These are phyloP conservation scores for Russula ochroleuca DNA, from an alignment of 768 basidiomycete species.

Conservation along the genomic window DNA sequence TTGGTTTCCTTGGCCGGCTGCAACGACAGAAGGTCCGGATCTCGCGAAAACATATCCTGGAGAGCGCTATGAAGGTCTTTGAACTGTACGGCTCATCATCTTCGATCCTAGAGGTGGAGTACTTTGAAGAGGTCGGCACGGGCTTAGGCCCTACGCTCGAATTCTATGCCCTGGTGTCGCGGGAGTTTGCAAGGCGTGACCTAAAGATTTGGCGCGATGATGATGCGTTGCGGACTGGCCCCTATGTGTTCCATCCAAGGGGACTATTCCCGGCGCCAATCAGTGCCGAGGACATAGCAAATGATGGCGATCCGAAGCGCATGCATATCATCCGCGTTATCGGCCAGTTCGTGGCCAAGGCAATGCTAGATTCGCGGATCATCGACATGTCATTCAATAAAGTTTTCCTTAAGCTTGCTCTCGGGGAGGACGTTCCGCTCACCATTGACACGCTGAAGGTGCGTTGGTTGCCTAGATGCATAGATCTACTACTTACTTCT, in stretches of 20 bases:
- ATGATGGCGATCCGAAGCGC: constrained; percentile 74
- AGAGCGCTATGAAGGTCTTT: constrained; percentile 94
- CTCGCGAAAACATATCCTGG: constrained; percentile 88
- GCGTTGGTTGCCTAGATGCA: constrained; percentile 26
- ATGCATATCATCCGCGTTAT: constrained; percentile 85
- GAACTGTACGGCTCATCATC: constrained; percentile 94
- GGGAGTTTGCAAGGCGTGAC: constrained; percentile 86
- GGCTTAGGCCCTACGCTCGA: constrained; percentile 96
- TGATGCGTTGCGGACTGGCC: constrained; percentile 54
- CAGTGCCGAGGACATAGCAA: constrained; percentile 59
- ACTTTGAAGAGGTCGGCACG: constrained; percentile 98
- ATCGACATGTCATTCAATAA: constrained; percentile 95
- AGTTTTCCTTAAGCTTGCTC: constrained; percentile 85
- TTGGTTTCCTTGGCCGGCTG: constrained; percentile 87
- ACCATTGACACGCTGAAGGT: constrained; percentile 83
- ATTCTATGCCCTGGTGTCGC: constrained; percentile 96
- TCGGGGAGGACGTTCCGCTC: constrained; percentile 82
- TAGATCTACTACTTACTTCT: background rate
- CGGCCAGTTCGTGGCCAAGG: constrained; percentile 95
- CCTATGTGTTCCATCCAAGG: constrained; percentile 77
- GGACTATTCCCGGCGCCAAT: constrained; percentile 90
- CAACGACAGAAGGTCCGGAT: constrained; percentile 97
- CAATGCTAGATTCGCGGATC: constrained; percentile 94
- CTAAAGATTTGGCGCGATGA: constrained; percentile 91
- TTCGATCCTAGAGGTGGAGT: constrained; percentile 94